Evolutionary conservation across 768 basidiomycete species (phyloP).

Genomic region (Lentinula boryana): DNA sequence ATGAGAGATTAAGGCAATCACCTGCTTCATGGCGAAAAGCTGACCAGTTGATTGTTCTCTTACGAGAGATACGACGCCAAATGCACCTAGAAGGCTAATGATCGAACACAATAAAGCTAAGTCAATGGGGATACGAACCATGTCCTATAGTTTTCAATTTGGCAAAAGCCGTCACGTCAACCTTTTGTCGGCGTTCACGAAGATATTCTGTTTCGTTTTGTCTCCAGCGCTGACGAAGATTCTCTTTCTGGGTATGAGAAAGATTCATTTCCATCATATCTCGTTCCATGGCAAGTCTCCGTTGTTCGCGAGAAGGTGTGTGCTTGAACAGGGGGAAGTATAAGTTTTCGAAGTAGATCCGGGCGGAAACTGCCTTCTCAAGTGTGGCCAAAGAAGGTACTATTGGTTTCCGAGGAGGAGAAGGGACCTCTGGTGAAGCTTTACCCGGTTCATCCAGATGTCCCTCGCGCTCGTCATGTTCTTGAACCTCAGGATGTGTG

Average conservation of each 20-base stretch:
- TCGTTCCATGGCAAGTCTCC: conserved; percentile 80
- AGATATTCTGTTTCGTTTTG: conserved; percentile 89
- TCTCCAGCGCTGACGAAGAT: conserved; percentile 68
- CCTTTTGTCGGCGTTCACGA: conserved; percentile 75
- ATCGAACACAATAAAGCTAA: conserved; percentile 11
- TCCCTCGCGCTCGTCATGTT: conserved; percentile 43
- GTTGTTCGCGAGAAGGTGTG: conserved; percentile 78
- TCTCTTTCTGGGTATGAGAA: conserved; percentile 62
- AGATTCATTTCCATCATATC: conserved; percentile 78
- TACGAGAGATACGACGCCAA: conserved; percentile 93
- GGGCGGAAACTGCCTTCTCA: conserved; percentile 88
- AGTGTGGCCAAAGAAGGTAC: conserved; percentile 85
- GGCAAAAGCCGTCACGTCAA: conserved; percentile 79
- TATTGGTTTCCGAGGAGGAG: conserved; percentile 52
- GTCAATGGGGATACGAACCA: conserved; percentile 40
- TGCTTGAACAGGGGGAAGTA: conserved; percentile 86
- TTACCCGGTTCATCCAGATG: conserved; percentile 21
- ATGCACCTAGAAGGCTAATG: conserved; percentile 57
- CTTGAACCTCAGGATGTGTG: conserved; percentile 62
- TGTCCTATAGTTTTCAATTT: conserved; percentile 94
- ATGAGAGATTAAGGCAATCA: conserved; percentile 24
- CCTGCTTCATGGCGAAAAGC: conserved; percentile 97
- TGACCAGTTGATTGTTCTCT: conserved; percentile 73
- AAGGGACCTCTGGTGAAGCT: conserved; percentile 23
- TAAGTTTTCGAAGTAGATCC: conserved; percentile 91